Conservation (phyloP, 139 green algal species). For the Coelastrella sp. region DNA sequence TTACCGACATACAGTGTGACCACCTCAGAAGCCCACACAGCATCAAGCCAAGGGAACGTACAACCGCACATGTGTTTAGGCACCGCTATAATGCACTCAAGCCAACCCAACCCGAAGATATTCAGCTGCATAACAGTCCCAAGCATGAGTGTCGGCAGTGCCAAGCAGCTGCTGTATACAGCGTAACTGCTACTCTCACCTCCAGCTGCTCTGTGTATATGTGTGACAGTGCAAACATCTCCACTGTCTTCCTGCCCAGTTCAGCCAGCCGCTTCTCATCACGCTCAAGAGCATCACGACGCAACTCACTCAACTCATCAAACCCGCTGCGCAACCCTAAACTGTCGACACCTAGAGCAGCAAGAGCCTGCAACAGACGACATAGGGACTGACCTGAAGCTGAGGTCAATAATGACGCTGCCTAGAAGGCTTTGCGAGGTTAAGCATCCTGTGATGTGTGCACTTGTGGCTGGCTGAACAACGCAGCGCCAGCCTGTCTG, state of each 20-base stretch:
- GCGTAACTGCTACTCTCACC: slow-evolving; percentile 51
- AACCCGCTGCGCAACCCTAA: slow-evolving; percentile 64
- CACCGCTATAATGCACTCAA: no score
- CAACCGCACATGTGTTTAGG: no score
- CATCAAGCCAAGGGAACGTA: no score
- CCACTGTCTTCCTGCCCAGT: slow-evolving; percentile 89
- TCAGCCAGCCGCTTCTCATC: slow-evolving; percentile 95
- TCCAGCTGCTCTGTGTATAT: slow-evolving; percentile 84
- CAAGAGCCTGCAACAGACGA: slow-evolving; percentile 2
- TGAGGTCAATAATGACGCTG: no score
- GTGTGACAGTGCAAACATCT: slow-evolving; percentile 94
- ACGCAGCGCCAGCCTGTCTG: no score
- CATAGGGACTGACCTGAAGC: no score
- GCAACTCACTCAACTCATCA: slow-evolving; percentile 69
- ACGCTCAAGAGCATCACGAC: slow-evolving; percentile 84
- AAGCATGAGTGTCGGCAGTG: not conserved
- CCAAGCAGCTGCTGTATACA: not conserved
- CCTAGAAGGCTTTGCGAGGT: no score
- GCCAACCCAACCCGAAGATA: not conserved
- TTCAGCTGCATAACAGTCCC: not conserved
- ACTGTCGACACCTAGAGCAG: slow-evolving; percentile 49
- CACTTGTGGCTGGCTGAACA: no score
- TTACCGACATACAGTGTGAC: no score
- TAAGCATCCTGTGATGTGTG: no score
- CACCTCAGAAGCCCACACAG: no score